phyloP scores from a whole-genome alignment of 208 protist species.

The Strigomonas culicis region DNA sequence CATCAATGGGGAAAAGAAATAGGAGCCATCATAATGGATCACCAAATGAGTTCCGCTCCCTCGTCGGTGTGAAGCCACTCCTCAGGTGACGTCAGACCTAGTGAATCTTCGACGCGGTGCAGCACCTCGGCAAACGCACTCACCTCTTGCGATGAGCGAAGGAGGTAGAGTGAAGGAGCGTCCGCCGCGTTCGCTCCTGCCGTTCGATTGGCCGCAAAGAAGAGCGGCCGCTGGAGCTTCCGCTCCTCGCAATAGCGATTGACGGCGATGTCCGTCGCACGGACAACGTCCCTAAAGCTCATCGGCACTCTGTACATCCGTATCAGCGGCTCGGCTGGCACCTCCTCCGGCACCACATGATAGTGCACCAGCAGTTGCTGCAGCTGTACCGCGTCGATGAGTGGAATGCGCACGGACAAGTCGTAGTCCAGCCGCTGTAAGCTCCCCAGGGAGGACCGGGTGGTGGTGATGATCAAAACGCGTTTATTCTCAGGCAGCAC shows the following conservation, averaged over 20 bases:
- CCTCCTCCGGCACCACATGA: neutral
- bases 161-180: too few relatives aligned
- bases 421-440: neutral
- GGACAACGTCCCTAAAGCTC: constrained; percentile 63
- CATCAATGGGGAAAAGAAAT: too few relatives aligned
- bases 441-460: neutral
- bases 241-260: constrained; percentile 21
- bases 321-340: constrained; percentile 4
- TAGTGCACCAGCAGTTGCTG: neutral
- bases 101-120: too few relatives aligned
- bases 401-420: neutral
- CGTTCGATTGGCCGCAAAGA: too few relatives aligned
- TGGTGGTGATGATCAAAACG: constrained; percentile 3
- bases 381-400: neutral
- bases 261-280: constrained; percentile 69
- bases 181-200: too few relatives aligned
- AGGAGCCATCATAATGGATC: too few relatives aligned
- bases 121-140: too few relatives aligned
- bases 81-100: too few relatives aligned
- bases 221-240: neutral
- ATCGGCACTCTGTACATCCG: constrained; percentile 43
- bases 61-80: too few relatives aligned
- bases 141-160: too few relatives aligned
- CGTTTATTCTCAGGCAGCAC: neutral
- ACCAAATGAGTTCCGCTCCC: too few relatives aligned